A percentile compares a stretch with the other conserved stretches of the same genome.
phyloP scores from a whole-genome alignment of 2,329 filamentous ascomycete species.

The Colletotrichum noveboracense region DNA sequence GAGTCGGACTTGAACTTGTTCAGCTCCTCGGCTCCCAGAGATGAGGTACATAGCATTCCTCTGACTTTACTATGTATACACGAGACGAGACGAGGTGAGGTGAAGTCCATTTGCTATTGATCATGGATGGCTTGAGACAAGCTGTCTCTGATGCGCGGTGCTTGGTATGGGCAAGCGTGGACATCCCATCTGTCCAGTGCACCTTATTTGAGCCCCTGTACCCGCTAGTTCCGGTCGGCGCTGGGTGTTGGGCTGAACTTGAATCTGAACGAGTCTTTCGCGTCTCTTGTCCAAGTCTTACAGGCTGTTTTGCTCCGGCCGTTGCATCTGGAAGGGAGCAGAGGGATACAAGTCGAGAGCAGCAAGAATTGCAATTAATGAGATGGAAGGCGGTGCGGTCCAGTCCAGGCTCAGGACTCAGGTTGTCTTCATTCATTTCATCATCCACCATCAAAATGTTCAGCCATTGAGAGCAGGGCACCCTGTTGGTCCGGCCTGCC shows the following conservation, averaged over 20 bases:
- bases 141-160: constrained; percentile 8
- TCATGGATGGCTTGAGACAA: constrained; percentile 13
- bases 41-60: background rate
- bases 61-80: background rate
- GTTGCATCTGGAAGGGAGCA: background rate
- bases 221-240: background rate
- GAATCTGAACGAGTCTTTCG: background rate
- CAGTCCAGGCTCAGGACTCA: background rate
- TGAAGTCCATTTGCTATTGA: background rate
- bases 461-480: background rate
- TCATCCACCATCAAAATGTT: background rate
- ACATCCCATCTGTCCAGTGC: constrained; percentile 3
- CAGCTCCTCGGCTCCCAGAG: background rate
- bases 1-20: background rate
- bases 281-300: background rate
- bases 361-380: background rate
- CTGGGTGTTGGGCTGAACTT: background rate
- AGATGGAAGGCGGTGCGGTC: background rate
- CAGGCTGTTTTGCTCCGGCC: background rate
- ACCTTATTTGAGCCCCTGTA: constrained; percentile 17
- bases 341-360: background rate
- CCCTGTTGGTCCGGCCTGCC: background rate
- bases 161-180: constrained; percentile 12
- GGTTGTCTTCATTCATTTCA: background rate
- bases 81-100: background rate